A percentile compares a stretch with the other conserved stretches of the same genome.
These are phyloP conservation scores for Mycena crocata DNA, from an alignment of 768 basidiomycete genomes.

Conservation along the genomic window DNA sequence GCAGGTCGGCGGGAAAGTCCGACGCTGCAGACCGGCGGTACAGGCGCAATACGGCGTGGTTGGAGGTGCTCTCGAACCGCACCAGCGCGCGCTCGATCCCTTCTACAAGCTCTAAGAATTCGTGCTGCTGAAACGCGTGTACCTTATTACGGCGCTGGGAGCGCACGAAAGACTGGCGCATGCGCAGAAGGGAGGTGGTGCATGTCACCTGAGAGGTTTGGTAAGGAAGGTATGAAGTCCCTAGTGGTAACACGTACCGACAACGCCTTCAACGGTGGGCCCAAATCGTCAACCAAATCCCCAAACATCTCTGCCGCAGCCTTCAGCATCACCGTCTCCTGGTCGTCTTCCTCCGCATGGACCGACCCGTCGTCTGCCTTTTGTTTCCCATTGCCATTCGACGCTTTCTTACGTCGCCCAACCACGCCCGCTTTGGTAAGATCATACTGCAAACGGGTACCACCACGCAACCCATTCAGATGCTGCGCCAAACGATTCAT, in stretches of 20 bases:
- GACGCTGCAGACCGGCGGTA: conserved; percentile 67
- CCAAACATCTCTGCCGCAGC: conserved; percentile 82
- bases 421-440: conserved; percentile 69
- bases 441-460: conserved; percentile 87
- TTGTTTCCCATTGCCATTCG: conserved; percentile 33
- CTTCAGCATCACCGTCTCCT: conserved; percentile 58
- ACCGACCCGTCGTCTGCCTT: conserved; percentile 42
- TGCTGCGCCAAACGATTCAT: conserved; percentile 94
- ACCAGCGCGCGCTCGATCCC: conserved; percentile 76
- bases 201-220: conserved; percentile 63
- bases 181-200: conserved; percentile 66
- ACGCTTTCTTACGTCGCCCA: conserved; percentile 36
- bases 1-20: conserved; percentile 23
- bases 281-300: conserved; percentile 82
- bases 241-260: conserved; percentile 60
- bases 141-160: conserved; percentile 45
- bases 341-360: conserved; percentile 45
- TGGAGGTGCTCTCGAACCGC: conserved; percentile 85
- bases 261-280: conserved; percentile 79
- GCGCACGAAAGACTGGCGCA: conserved; percentile 74
- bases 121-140: conserved; percentile 58
- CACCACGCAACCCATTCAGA: conserved; percentile 87
- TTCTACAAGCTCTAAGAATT: conserved; percentile 74
- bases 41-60: conserved; percentile 82
- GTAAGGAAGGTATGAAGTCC: background rate